Evolutionary conservation across 2,329 filamentous ascomycete species (phyloP), one percentile per base, ranked within the genome.

Genomic region (Aspergillus clavatus): DNA sequence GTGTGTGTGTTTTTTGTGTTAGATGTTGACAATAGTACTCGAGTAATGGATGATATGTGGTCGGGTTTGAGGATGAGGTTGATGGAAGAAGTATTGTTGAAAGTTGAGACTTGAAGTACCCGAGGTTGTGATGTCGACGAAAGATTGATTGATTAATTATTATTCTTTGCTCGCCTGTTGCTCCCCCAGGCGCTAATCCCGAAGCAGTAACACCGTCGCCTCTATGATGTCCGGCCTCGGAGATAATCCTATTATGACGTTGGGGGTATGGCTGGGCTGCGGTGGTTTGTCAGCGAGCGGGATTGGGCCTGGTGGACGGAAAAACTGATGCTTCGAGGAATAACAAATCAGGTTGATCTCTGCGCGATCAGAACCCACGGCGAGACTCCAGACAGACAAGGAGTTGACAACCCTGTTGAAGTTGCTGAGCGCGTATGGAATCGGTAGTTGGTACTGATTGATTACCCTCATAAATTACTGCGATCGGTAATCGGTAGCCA

Each of bases 191-290:
- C 31, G 39, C 51, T 53, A 53, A 29, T 7, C 48, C 39, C 2
- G 10, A 38, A 43, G 16, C 26, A 39, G 51, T 38, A 49, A 44
- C 35, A 38, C 45, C 46, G 42, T 53, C 26, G 51, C 52, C 51
- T 53, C 48, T 48, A 36, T 27, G 28, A 22, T 16, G 45, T 43
- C 50, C 52, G 52, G 52, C 52, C 43, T 55, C 31, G 31, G 31
- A 35, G 31, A 35, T 35, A 35, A 35, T 12, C 11, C 16, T 18
- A 35, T 11, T 35, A 18, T 35, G 31, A 35, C 31, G 31, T 21
- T 40, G n/a, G 12, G 22, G 3, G 24, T 10, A 4, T 10, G n/a
- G n/a, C n/a, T n/a, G n/a, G n/a, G n/a, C n/a, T n/a, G n/a, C n/a
- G n/a, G n/a, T n/a, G n/a, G n/a, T n/a, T n/a, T n/a, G n/a, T n/a